Evolutionary conservation across 345 rosid genomes (phyloP), one percentile per base, ranked within the genome.

Genomic region (Salix suchowensis): DNA sequence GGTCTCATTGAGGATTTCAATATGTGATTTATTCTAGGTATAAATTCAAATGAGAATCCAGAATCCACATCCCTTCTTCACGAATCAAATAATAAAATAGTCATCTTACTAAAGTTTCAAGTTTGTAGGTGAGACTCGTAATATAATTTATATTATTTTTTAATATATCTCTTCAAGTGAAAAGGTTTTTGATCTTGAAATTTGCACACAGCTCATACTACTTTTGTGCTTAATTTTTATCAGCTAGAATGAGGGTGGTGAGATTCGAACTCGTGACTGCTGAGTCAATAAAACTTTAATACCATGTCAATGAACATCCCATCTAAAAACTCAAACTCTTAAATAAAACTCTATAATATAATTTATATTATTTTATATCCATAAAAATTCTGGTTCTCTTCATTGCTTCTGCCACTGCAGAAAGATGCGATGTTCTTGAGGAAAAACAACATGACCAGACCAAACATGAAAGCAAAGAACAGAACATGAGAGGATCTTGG

Each of bases 281-380:
- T 4, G 0, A 4, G 0, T 32, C 1, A 32, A 4, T 32, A 4
- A 32, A 0, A 0, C 1, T 32, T 0, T 32, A 4, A 4, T 32
- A 32, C 0, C 5, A 32, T 32, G 5, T 32, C 5, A 32, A 32
- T 0, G 5, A 32, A 32, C 4, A 32, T 32, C 0, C 0, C 0
- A 4, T 0, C 34, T 32, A 32, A 0, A 32, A 32, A 32, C 0
- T 4, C 34, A 32, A 4, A 0, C 34, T 32, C 0, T 4, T 32
- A 2, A 0, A 32, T 32, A 0, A 0, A 0, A 32, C 0, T 3
- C 2, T 32, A 32, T 32, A 32, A 32, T 32, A 32, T 32, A 3
- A 32, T 32, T 30, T 32, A 32, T 32, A 32, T 32, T 32, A 32
- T 28, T 28, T 28, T 28, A 2, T 28, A 28, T 3, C 4, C 9